These are phyloP conservation scores for Suillus decipiens DNA, from an alignment of 768 basidiomycete species.

Conservation along the genomic window DNA sequence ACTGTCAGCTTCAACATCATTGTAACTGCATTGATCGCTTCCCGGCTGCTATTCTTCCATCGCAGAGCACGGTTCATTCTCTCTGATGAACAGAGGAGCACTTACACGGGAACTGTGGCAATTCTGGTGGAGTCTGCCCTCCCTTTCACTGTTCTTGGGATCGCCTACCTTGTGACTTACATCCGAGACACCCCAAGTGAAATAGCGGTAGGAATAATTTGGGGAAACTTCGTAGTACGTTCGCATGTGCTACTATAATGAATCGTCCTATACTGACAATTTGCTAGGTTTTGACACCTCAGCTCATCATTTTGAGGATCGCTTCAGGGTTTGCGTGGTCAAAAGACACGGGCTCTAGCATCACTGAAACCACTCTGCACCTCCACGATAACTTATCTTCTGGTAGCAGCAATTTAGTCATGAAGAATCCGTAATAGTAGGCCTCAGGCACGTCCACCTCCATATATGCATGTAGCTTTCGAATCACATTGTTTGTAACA, in stretches of 20 bases:
- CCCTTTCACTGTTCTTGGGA: conserved; percentile 8
- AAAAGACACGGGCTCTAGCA: neutral
- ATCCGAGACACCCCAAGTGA: neutral
- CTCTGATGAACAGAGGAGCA: neutral
- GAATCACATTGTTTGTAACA: neutral
- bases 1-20: conserved; percentile 8
- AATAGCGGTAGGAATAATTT: neutral
- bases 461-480: neutral
- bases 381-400: neutral
- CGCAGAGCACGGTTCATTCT: neutral
- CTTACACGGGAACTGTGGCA: neutral
- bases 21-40: neutral
- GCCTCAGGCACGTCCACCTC: neutral
- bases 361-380: neutral
- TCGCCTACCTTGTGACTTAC: conserved; percentile 4
- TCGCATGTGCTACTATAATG: neutral
- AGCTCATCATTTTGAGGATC: conserved; percentile 7
- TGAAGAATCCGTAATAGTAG: neutral
- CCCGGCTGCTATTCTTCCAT: neutral
- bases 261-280: neutral
- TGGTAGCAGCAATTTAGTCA: neutral
- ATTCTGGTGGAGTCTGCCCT: conserved; percentile 10
- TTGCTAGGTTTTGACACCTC: conserved; percentile 7
- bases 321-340: conserved; percentile 7
- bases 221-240: conserved; percentile 9